phyloP scores from a whole-genome alignment of 1,284 basidiomycete genomes.

The Ustilago nuda region DNA sequence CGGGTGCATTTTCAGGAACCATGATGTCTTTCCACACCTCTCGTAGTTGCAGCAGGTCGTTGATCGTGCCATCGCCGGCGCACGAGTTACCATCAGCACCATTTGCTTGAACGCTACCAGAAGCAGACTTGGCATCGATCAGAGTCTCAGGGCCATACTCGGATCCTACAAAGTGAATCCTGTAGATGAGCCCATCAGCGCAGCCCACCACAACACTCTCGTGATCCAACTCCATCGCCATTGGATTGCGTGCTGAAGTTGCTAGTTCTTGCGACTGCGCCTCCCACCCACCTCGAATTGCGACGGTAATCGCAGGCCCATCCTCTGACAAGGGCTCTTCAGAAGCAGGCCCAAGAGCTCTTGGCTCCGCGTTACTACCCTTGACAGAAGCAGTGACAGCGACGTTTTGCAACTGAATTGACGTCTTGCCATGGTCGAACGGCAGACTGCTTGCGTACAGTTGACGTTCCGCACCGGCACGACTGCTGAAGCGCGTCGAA shows the following conservation, averaged over 20 bases:
- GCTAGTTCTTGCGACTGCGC: conserved; percentile 40
- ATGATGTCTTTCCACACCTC: conserved; percentile 61
- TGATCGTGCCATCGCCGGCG: conserved; percentile 55
- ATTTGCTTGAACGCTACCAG: conserved; percentile 2
- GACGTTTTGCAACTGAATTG: conserved; percentile 20
- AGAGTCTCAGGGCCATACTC: conserved; percentile 37
- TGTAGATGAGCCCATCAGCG: conserved; percentile 58
- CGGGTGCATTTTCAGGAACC: conserved; percentile 39
- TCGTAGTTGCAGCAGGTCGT: conserved; percentile 50
- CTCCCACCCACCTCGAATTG: conserved; percentile 60
- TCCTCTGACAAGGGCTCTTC: not conserved
- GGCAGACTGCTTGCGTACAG: conserved; percentile 64
- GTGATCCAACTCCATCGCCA: conserved; percentile 62
- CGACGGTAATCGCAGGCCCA: conserved; percentile 15
- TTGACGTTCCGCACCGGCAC: conserved; percentile 79
- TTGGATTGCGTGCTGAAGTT: conserved; percentile 54
- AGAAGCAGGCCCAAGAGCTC: not conserved
- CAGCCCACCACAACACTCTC: conserved; percentile 61
- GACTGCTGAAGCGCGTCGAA: conserved; percentile 83
- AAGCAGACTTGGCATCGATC: not conserved
- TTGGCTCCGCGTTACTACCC: not conserved
- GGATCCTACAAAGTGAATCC: conserved; percentile 59
- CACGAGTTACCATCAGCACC: not conserved
- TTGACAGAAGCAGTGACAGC: not conserved
- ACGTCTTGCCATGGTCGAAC: conserved; percentile 44